phyloP scores from a whole-genome alignment of 2,329 filamentous ascomycete genomes.

The Venturia effusa region DNA sequence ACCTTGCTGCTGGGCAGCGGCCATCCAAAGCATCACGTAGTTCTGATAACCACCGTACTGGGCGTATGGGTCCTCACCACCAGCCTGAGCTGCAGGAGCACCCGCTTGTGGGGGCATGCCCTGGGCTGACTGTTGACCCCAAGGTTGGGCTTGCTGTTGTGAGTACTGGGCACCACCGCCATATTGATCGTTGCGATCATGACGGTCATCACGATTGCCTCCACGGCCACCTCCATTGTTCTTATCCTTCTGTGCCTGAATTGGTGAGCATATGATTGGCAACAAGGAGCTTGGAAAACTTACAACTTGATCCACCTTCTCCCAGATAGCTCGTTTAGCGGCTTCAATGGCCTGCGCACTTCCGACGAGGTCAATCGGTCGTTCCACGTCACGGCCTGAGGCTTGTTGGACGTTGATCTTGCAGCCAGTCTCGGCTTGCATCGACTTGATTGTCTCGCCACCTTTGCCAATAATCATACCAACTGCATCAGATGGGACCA shows the following conservation, averaged over 20 bases:
- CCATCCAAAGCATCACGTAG: slow-evolving; percentile 73
- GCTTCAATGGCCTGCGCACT: slow-evolving; percentile 64
- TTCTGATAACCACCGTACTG: slow-evolving; percentile 74
- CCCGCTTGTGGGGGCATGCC: slow-evolving; percentile 14
- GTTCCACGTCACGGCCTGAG: slow-evolving; percentile 66
- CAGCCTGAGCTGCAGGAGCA: slow-evolving; percentile 45
- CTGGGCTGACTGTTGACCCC: slow-evolving; percentile 24
- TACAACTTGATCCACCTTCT: slow-evolving; percentile 85
- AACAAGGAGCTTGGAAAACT: slow-evolving; percentile 26
- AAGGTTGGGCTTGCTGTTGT: slow-evolving; percentile 30
- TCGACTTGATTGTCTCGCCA: slow-evolving; percentile 88
- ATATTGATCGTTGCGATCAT: slow-evolving; percentile 21
- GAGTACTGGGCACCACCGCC: slow-evolving; percentile 31
- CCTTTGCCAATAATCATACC: slow-evolving; percentile 95
- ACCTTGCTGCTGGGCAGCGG: slow-evolving; percentile 43
- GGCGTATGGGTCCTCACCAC: slow-evolving; percentile 46
- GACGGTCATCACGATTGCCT: slow-evolving; percentile 18
- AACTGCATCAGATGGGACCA: slow-evolving; percentile 80
- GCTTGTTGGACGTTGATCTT: slow-evolving; percentile 90
- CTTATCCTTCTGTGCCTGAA: slow-evolving; percentile 32
- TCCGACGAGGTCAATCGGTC: slow-evolving; percentile 79
- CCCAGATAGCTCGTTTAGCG: slow-evolving; percentile 77
- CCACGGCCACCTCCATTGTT: slow-evolving; percentile 30
- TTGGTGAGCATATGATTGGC: not conserved
- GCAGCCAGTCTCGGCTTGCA: slow-evolving; percentile 79